Evolutionary conservation across 805 yeast genomes (phyloP).

Genomic region (Zygotorulaspora chibaensis): DNA sequence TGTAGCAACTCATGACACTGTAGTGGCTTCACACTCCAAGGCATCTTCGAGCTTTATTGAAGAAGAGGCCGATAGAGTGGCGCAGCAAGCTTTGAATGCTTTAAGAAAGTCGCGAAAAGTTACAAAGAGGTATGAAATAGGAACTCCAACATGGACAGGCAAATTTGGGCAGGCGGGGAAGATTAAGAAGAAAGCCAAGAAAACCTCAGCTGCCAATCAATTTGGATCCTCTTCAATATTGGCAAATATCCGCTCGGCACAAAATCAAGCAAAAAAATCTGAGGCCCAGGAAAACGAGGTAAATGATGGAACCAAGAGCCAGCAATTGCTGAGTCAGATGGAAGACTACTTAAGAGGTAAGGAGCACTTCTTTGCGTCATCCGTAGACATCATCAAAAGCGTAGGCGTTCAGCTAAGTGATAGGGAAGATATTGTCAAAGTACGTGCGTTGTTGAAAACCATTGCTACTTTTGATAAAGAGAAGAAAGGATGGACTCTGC

Average conservation of each 20-base stretch:
- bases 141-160: slow-evolving; percentile 97
- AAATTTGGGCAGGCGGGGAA: slow-evolving; percentile 81
- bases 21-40: slow-evolving; percentile 48
- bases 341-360: slow-evolving; percentile 37
- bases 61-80: slow-evolving; percentile 55
- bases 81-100: slow-evolving; percentile 50
- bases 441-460: slow-evolving; percentile 63
- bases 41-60: slow-evolving; percentile 41
- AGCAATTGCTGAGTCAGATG: slow-evolving; percentile 27
- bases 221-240: slow-evolving; percentile 25
- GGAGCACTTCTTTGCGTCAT: slow-evolving; percentile 42
- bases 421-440: slow-evolving; percentile 52
- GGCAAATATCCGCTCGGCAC: slow-evolving; percentile 23
- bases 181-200: slow-evolving; percentile 28
- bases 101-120: slow-evolving; percentile 50
- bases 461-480: slow-evolving; percentile 64
- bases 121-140: slow-evolving; percentile 46
- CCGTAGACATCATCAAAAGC: slow-evolving; percentile 44
- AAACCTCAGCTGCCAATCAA: background rate
- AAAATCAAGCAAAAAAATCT: slow-evolving; percentile 11
- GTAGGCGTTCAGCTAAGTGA: slow-evolving; percentile 39
- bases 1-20: slow-evolving; percentile 72
- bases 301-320: slow-evolving; percentile 4
- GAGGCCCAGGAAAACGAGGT: slow-evolving; percentile 6
- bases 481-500: slow-evolving; percentile 60